These are phyloP conservation scores for Onygenales sp. DNA, from an alignment of 2,329 filamentous ascomycete species.

Conservation along the genomic window DNA sequence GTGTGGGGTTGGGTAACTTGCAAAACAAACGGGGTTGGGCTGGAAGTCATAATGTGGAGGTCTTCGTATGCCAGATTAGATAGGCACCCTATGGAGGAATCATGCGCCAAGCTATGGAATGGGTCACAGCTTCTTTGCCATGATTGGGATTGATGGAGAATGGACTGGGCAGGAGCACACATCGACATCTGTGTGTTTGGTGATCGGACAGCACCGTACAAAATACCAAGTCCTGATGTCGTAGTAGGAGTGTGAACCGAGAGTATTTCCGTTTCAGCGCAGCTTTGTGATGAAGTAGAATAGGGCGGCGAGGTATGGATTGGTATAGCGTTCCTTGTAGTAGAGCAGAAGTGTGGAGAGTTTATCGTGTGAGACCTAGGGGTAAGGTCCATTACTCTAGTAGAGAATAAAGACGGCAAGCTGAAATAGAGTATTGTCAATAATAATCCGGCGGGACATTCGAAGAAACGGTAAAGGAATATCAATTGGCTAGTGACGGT, in stretches of 20 bases:
- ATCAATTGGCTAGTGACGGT: background rate
- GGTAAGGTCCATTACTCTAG: constrained; percentile 16
- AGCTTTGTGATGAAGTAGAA: constrained; percentile 14
- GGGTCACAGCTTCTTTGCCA: constrained; percentile 16
- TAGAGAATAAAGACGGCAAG: too few species aligned
- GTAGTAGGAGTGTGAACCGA: constrained; percentile 10
- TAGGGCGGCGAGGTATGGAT: constrained; percentile 14
- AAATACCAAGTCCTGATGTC: constrained; percentile 22
- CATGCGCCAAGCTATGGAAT: constrained; percentile 12
- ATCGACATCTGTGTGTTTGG: constrained; percentile 14
- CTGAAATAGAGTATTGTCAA: too few species aligned
- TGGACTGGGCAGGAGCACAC: constrained; percentile 12
- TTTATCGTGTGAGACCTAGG: constrained; percentile 15
- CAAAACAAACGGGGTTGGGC: constrained; percentile 15
- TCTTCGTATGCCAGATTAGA: constrained; percentile 15
- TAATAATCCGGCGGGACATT: too few species aligned
- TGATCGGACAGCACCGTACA: constrained; percentile 17
- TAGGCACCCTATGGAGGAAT: constrained; percentile 14
- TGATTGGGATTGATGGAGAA: constrained; percentile 13
- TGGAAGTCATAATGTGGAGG: constrained; percentile 14
- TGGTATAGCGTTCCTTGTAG: constrained; percentile 4
- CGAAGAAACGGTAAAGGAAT: background rate
- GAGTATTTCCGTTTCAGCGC: constrained; percentile 8
- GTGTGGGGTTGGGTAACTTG: constrained; percentile 1
- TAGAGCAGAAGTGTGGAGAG: constrained; percentile 9